A percentile compares a stretch with the other conserved stretches of the same genome.
These are phyloP conservation scores for Candida glaebosa DNA, from an alignment of 805 yeast genomes.

Conservation along the genomic window DNA sequence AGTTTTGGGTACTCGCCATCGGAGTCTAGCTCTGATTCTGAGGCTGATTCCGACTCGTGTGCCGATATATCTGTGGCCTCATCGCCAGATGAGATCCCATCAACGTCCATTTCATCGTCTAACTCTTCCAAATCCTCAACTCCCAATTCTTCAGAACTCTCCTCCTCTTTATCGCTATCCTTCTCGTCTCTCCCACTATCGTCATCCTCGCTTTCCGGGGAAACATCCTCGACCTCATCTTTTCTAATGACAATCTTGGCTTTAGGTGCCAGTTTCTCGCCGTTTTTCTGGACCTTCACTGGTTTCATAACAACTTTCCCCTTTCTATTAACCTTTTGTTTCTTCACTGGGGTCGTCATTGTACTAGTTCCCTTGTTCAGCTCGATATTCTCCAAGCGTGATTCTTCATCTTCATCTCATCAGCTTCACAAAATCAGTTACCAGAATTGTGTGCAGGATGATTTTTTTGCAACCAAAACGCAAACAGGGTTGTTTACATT, in stretches of 20 bases:
- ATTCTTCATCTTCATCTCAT: background rate
- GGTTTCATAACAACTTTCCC: slow-evolving; percentile 5
- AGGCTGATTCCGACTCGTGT: slow-evolving; percentile 9
- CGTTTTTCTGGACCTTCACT: background rate
- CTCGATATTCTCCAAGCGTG: background rate
- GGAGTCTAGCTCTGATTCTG: slow-evolving; percentile 15
- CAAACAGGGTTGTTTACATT: no score
- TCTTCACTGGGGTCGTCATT: slow-evolving; percentile 20
- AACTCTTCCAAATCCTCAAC: slow-evolving; percentile 13
- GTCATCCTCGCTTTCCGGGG: slow-evolving; percentile 12
- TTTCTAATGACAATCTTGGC: no score
- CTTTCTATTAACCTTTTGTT: slow-evolving; percentile 16
- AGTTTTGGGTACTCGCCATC: slow-evolving; percentile 41
- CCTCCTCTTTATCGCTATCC: background rate
- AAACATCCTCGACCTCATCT: slow-evolving; percentile 13
- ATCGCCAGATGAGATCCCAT: slow-evolving; percentile 13
- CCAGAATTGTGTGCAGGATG: no score
- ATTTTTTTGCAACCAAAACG: no score
- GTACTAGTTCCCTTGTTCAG: background rate
- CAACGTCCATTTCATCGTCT: slow-evolving; percentile 25
- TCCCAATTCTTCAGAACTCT: slow-evolving; percentile 23
- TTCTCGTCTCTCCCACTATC: slow-evolving; percentile 18
- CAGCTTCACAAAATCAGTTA: no score
- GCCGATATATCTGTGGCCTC: slow-evolving; percentile 5
- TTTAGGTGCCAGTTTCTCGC: no score